phyloP scores from a whole-genome alignment of 2,329 filamentous ascomycete species.

The Tricladium varicosporioides region DNA sequence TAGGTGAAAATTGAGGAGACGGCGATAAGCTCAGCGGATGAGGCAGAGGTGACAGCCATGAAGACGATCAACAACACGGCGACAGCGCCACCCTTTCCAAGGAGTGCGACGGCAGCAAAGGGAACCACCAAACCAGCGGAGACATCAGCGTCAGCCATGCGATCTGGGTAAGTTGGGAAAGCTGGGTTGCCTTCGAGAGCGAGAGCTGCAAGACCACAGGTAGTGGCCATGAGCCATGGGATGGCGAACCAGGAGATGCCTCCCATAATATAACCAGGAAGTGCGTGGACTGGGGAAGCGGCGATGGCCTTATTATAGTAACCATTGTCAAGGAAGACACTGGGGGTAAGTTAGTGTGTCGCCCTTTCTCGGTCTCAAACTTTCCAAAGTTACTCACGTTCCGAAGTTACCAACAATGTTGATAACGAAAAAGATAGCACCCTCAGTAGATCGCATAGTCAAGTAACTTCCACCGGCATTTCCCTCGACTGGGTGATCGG shows the following conservation, averaged over 20 bases:
- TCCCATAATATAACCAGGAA: conserved; percentile 80
- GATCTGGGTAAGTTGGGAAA: conserved; percentile 71
- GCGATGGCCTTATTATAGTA: conserved; percentile 96
- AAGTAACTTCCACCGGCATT: conserved; percentile 81
- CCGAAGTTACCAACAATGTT: conserved; percentile 84
- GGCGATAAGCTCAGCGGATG: conserved; percentile 80
- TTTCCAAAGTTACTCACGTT: conserved; percentile 34
- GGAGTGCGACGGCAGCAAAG: conserved; percentile 77
- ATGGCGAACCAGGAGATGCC: conserved; percentile 91
- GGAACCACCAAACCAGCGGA: conserved; percentile 81
- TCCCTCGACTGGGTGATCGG: conserved; percentile 71
- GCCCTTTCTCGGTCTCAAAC: too few species aligned
- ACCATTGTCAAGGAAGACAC: conserved; percentile 79
- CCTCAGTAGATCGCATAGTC: conserved; percentile 79
- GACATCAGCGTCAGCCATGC: conserved; percentile 73
- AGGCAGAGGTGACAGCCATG: conserved; percentile 85
- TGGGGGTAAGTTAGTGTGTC: conserved; percentile 2
- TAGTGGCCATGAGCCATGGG: conserved; percentile 85
- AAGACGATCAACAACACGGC: conserved; percentile 80
- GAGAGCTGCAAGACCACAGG: conserved; percentile 79
- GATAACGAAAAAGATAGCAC: conserved; percentile 87
- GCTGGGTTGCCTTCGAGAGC: conserved; percentile 71
- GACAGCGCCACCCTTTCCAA: conserved; percentile 78
- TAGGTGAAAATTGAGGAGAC: conserved; percentile 88
- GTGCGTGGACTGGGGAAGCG: conserved; percentile 77